Base-by-base conservation (phyloP, 1,284 basidiomycete genomes). In the Moniliella sp. region DNA sequence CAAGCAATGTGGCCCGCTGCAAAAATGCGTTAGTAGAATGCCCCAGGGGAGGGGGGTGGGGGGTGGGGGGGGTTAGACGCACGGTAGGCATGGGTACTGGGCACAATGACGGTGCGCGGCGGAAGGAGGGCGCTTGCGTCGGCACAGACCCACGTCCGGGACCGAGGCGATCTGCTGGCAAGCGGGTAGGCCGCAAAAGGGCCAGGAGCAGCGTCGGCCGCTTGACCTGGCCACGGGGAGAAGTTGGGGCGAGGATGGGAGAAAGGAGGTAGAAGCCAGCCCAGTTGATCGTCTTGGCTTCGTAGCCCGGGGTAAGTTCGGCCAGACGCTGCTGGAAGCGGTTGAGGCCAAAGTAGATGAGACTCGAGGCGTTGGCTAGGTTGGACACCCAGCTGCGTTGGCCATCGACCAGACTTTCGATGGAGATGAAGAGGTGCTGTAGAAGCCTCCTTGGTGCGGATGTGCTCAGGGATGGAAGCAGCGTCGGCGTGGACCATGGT, bases 391-490 rank as follows among this genome's bases (percentile, higher is more conserved):
- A 59, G 40, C 50, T 46, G 15, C 44, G 43, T 18, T 38, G 36
- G 0, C 44, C 46, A 11, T 44, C 46, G 18, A 63, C 47, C 15
- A 64, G 48, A 4, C 42, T 42, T 0, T 32, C 15, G 10, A 62
- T 37, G 3, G 50, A 51, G 2, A 38, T 23, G 14, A 41, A 35
- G 17, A 63, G 44, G 35, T 64, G 61, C 28, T 45, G 44, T 64
- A 64, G 28, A 64, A 60, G 10, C 43, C 46, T n/a, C 37, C 27
- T 32, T 59, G 60, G 43, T 36, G 7, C 32, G 19, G 25, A 59
- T 35, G 28, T 42, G 33, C 18, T 37, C 25, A 73, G 82, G 80
- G 72, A 79, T 43, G 72, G 78, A 41, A 75, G 84, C 48, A 76
- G 81, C 51, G 28, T 59, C 56, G 18, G 56, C 56, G 40, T 29